These are phyloP conservation scores for Chaetoceros tenuissimus DNA, from an alignment of 108 stramenopile species.

Conservation along the genomic window DNA sequence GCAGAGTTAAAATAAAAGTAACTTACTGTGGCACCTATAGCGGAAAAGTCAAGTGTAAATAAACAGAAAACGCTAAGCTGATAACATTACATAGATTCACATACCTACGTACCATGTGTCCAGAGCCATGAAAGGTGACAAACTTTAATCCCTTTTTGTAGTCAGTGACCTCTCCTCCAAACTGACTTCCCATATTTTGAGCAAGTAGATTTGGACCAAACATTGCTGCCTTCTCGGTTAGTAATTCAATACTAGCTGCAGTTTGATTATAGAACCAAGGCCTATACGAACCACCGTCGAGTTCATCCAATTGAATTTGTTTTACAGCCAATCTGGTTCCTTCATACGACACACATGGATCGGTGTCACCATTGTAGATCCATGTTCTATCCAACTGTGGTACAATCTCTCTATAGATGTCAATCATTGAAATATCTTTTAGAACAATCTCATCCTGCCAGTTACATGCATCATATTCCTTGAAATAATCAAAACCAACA, in stretches of 20 bases:
- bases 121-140: slow-evolving; percentile 50
- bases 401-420: slow-evolving; percentile 44
- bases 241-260: slow-evolving; percentile 22
- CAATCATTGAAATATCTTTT: slow-evolving; percentile 41
- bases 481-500: slow-evolving; percentile 50
- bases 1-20: too few species aligned
- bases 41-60: too few species aligned
- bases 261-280: slow-evolving; percentile 70
- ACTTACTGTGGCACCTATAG: too few species aligned
- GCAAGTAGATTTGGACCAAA: slow-evolving; percentile 52
- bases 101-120: slow-evolving; percentile 78
- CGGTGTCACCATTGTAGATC: slow-evolving; percentile 66
- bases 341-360: slow-evolving; percentile 66
- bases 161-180: slow-evolving; percentile 51
- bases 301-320: slow-evolving; percentile 35
- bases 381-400: slow-evolving; percentile 33
- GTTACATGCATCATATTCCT: slow-evolving; percentile 59
- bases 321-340: slow-evolving; percentile 54
- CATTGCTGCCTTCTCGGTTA: slow-evolving; percentile 36
- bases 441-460: slow-evolving; percentile 10
- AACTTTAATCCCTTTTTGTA: slow-evolving; percentile 50
- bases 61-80: too few species aligned
- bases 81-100: too few species aligned
- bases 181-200: slow-evolving; percentile 35
- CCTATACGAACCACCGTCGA: slow-evolving; percentile 49